A percentile compares a stretch with the other conserved stretches of the same genome.
Conservation (phyloP, 192 early-diverging fungal genomes). For the Rhizoclosmatium sp. region DNA sequence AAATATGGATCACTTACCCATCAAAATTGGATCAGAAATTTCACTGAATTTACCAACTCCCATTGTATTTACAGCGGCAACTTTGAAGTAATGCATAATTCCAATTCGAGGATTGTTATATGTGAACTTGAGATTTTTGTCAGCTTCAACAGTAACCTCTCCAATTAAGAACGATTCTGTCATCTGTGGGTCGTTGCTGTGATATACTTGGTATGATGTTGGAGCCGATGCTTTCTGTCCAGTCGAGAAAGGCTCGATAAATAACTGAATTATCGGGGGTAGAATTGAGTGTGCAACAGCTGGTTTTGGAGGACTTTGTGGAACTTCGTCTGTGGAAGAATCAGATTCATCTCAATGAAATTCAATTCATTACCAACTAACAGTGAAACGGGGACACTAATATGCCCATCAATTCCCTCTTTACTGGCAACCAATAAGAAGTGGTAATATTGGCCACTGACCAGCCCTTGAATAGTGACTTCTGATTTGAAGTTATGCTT, state of each 20-base stretch:
- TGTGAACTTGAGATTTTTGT: conserved; percentile 6
- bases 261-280: conserved; percentile 37
- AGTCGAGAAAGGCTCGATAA: conserved; percentile 5
- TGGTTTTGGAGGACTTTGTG: conserved; percentile 32
- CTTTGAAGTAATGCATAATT: conserved; percentile 51
- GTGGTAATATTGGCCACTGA: conserved; percentile 44
- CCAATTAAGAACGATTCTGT: conserved; percentile 42
- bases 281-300: conserved; percentile 3
- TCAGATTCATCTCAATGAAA: not conserved
- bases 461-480: conserved; percentile 34
- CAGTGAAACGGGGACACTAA: conserved; percentile 24
- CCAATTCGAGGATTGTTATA: conserved; percentile 38
- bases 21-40: conserved; percentile 19
- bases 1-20: conserved; percentile 35
- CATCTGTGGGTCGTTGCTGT: conserved; percentile 41
- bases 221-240: conserved; percentile 27
- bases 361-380: conserved; percentile 42
- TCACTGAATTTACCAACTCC: conserved; percentile 44
- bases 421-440: conserved; percentile 41
- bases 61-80: conserved; percentile 48
- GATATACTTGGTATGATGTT: conserved; percentile 45
- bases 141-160: conserved; percentile 27
- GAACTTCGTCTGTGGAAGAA: conserved; percentile 37
- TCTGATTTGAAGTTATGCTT: conserved; percentile 9
- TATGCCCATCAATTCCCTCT: conserved; percentile 46